Percentiles rank a stretch among this genome's conserved stretches.
Evolutionary conservation across 306 rosid genomes (phyloP).

Genomic region (Herpetospermum pedunculosum): DNA sequence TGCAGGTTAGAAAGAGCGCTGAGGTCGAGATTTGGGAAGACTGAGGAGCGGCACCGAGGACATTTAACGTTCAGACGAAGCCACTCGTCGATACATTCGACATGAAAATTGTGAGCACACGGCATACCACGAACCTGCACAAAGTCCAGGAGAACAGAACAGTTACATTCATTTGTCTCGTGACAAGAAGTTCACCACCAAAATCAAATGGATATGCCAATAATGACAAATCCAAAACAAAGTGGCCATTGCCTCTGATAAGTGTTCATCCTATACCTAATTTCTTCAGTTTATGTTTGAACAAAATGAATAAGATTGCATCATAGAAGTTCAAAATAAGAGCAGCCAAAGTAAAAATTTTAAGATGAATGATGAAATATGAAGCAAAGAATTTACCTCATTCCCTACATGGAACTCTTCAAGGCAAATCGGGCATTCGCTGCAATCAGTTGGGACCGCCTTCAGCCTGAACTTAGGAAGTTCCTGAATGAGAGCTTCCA

Average conservation of each 20-base stretch:
- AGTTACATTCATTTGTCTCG: not conserved
- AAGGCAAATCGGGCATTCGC: constrained; percentile 94
- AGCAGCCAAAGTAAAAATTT: not conserved
- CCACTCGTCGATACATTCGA: constrained; percentile 96
- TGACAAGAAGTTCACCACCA: not conserved
- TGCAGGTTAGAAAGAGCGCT: constrained; percentile 90
- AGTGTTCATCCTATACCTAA: no score
- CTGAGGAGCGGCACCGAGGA: constrained; percentile 97
- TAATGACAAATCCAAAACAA: no score
- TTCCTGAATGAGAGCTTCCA: constrained; percentile 99
- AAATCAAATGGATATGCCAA: not conserved
- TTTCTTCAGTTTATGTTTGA: not conserved
- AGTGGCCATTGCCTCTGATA: no score
- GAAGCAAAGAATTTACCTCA: constrained; percentile 43
- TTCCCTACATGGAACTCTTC: constrained; percentile 94
- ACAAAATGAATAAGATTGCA: not conserved
- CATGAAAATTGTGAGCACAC: constrained; percentile 96
- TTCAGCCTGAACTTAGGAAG: constrained; percentile 90
- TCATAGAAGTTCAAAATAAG: not conserved
- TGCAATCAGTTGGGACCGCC: constrained; percentile 97
- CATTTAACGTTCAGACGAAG: constrained; percentile 94
- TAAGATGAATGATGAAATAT: not conserved
- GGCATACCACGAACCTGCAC: constrained; percentile 95
- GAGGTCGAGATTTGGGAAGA: constrained; percentile 95
- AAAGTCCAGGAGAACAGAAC: not conserved